Conservation (phyloP, 2,329 filamentous ascomycete species). For the Myriosclerotinia curreyana region DNA sequence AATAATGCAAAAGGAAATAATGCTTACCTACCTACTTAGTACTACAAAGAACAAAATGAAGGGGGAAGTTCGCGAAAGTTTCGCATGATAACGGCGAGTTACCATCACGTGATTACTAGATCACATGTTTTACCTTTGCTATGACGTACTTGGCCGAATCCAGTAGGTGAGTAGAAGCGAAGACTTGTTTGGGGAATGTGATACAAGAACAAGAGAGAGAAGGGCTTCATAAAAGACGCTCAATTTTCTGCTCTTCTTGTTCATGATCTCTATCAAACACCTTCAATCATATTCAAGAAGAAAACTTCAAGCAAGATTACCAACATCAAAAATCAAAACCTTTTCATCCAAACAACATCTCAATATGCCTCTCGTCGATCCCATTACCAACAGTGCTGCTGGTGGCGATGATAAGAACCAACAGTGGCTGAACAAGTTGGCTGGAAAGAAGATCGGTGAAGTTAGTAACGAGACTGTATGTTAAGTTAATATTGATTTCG, state of each 20-base stretch:
- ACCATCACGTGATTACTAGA: not conserved
- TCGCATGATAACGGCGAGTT: not conserved
- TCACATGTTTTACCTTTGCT: not conserved
- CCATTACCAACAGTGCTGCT: constrained; percentile 49
- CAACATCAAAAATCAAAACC: constrained; percentile 14
- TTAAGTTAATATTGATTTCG: constrained; percentile 3
- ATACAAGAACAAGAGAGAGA: too few relatives aligned
- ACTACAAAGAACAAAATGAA: not conserved
- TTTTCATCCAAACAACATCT: constrained; percentile 25
- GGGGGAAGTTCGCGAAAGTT: constrained; percentile 3
- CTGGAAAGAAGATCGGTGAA: constrained; percentile 61
- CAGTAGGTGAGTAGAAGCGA: constrained; percentile 13
- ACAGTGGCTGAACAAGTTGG: constrained; percentile 60
- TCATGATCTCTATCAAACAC: constrained; percentile 15
- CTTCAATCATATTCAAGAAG: constrained; percentile 6
- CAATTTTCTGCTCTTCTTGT: not conserved
- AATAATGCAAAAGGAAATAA: too few relatives aligned
- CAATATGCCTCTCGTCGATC: constrained; percentile 64
- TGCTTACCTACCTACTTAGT: too few relatives aligned
- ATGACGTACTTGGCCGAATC: constrained; percentile 12
- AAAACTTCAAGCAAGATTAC: not conserved
- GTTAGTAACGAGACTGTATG: constrained; percentile 53
- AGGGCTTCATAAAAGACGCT: constrained; percentile 8
- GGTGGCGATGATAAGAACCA: constrained; percentile 44
- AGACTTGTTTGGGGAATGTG: constrained; percentile 8